Base-by-base conservation (phyloP, 352 stramenopile genomes). In the Hyaloperonospora brassicae region DNA sequence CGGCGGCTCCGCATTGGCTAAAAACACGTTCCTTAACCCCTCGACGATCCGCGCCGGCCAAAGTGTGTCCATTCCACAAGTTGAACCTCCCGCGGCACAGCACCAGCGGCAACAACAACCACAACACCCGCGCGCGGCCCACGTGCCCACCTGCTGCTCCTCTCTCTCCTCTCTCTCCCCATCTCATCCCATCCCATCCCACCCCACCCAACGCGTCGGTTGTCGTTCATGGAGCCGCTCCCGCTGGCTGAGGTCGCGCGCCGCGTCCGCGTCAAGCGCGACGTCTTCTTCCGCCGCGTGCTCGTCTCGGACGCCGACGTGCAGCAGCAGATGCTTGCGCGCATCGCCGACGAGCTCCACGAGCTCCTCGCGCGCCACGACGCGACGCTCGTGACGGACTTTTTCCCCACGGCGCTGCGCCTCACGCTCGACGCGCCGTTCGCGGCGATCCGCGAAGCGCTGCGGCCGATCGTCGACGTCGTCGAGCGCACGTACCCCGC, bases 221-320 rank as follows among this genome's bases (percentile, higher is more conserved):
- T 17, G 17, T 17, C 17, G 10, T 45, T 21, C 17, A 65, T 61
- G 62, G 50, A 63, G 42, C 36, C 54, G 48, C 58, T 76, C 48
- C 59, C 64, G 48, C 59, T 70, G 55, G 59, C 74, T 39, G 71
- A 84, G 54, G 70, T 70, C 38, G 57, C 70, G 45, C 68, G 69
- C 6, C 78, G 73, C 50, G 68, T 89, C 40, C 68, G 70, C 50
- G 76, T 83, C n/a, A 75, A 86, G 56, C 72, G 81, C 49, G 79
- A 93, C 50, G 72, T 74, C 9, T 93, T 93, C 57, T 93, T 93
- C 58, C 83, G 79, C 1, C 80, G 83, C 17, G 60, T 93, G 42
- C 55, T 86, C 14, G 80, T 90, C 23, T 76, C 73, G 0, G 79
- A 90, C 55, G 52, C 64, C 3, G 56, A 66, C 35, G 71, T 87